Evolutionary conservation across 768 basidiomycete species (phyloP), one percentile per base, ranked within the genome.

Genomic region (Kwoniella europaea): DNA sequence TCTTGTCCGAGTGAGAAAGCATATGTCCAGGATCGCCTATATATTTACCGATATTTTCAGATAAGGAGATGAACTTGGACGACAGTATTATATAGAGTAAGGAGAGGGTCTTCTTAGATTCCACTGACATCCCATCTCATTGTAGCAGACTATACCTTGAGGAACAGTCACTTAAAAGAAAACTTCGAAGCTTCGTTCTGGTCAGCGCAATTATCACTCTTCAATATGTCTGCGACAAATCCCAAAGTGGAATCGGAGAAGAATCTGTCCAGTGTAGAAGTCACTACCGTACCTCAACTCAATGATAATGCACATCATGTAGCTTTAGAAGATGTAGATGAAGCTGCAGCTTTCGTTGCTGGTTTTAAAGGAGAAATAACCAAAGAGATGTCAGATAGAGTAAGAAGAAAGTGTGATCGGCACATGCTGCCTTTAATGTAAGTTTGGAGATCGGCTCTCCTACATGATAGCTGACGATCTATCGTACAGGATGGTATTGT

Each of bases 331-430:
- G 65, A 67, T 44, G 65, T 53, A 4, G 71, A 72, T 35, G 67
- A 64, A 22, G 77, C 77, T 6, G 79, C 79, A 5, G 73, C 67
- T 22, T 68, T 80, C 35, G 79, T 78, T n/a, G 73, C 73, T 46
- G 75, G 73, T n/a, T 74, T 78, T 61, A 67, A 65, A 1, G 76
- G 75, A 2, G 64, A 73, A 44, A 67, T 80, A 24, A 72, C 74
- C 44, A 71, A 71, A 10, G 41, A 58, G 6, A 72, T 71, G 59
- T 69, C 76, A 2, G 57, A 68, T 15, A 61, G 74, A 16, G 74
- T 80, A 7, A 53, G 69, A 16, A 62, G 74, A 44, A 80, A 80
- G 75, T 73, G 72, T 50, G 79, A 80, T 59, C 42, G 64, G 62
- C n/a, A 74, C 41, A 35, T 77, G 6, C 54, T 77, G 9, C 72